Percentiles rank a stretch among this genome's conserved stretches.
Conservation (phyloP, 73 alveolate species). For the Diophrys sp. region DNA sequence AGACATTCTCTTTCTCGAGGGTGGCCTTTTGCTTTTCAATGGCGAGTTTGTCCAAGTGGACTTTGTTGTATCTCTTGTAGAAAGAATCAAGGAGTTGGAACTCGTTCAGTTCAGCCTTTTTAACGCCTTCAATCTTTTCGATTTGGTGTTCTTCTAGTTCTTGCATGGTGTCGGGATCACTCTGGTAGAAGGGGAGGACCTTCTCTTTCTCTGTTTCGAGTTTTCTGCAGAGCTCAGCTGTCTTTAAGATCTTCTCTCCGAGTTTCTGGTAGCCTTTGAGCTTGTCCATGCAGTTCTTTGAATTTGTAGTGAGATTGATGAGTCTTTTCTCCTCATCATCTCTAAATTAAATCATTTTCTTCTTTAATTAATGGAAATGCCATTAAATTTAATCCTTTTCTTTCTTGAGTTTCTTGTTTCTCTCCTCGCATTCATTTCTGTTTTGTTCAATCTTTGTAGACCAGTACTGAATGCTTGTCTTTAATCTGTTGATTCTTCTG, state of each 20-base stretch:
- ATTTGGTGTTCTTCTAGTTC: constrained; percentile 76
- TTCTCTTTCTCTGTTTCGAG: constrained; percentile 97
- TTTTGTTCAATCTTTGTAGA: constrained; percentile 86
- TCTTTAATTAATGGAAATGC: constrained; percentile 91
- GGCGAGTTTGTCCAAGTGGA: constrained; percentile 92
- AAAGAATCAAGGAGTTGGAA: constrained; percentile 89
- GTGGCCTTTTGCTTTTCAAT: constrained; percentile 94
- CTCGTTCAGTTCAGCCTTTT: constrained; percentile 86
- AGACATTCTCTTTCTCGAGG: constrained; percentile 91
- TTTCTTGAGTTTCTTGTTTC: constrained; percentile 84
- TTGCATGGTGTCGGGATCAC: constrained; percentile 79
- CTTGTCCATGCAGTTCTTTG: constrained; percentile 89
- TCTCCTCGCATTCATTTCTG: constrained; percentile 92
- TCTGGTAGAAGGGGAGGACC: constrained; percentile 93
- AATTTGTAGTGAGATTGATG: constrained; percentile 86
- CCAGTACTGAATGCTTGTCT: constrained; percentile 77
- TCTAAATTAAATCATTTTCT: constrained; percentile 92
- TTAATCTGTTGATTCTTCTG: constrained; percentile 74
- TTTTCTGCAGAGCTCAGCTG: constrained; percentile 96
- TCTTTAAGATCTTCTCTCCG: constrained; percentile 92
- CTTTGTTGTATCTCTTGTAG: constrained; percentile 96
- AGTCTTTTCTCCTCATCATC: constrained; percentile 92
- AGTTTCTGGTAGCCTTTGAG: constrained; percentile 87
- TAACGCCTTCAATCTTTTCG: constrained; percentile 86
- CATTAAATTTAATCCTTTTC: constrained; percentile 90